Evolutionary conservation across 108 stramenopile genomes (phyloP).

Genomic region (Seminavis robusta): DNA sequence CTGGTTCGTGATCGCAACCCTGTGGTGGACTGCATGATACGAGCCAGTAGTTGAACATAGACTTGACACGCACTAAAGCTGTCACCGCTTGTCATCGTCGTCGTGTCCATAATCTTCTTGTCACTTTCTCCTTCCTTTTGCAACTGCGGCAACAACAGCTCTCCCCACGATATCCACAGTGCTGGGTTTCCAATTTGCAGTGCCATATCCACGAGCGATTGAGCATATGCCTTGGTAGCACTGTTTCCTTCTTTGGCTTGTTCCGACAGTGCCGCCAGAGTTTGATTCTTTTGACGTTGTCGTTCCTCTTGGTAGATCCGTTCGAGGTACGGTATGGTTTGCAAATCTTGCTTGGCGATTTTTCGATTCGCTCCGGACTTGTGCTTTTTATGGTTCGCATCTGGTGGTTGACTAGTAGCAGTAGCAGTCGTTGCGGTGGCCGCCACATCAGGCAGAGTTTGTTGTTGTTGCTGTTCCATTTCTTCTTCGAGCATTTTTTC

Average conservation of each 20-base stretch:
- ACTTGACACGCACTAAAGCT: slow-evolving; percentile 12
- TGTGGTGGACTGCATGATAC: slow-evolving; percentile 44
- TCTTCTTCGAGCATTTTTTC: no score
- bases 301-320: not conserved
- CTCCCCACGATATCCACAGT: slow-evolving; percentile 24
- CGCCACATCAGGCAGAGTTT: no score
- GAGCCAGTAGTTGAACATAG: slow-evolving; percentile 32
- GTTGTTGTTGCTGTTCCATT: no score
- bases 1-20: slow-evolving; percentile 33
- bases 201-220: slow-evolving; percentile 10
- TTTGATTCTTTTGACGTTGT: not conserved
- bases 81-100: slow-evolving; percentile 6
- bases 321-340: no score
- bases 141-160: slow-evolving; percentile 20
- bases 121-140: slow-evolving; percentile 19
- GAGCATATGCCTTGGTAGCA: not conserved
- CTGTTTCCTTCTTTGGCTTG: no score
- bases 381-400: no score
- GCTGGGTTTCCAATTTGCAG: slow-evolving; percentile 16
- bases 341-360: no score
- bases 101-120: slow-evolving; percentile 13
- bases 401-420: no score
- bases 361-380: no score
- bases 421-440: no score
- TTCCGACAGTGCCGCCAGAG: not conserved